Conservation (phyloP, 2,329 filamentous ascomycete genomes). For the Colletotrichum liaoningense region DNA sequence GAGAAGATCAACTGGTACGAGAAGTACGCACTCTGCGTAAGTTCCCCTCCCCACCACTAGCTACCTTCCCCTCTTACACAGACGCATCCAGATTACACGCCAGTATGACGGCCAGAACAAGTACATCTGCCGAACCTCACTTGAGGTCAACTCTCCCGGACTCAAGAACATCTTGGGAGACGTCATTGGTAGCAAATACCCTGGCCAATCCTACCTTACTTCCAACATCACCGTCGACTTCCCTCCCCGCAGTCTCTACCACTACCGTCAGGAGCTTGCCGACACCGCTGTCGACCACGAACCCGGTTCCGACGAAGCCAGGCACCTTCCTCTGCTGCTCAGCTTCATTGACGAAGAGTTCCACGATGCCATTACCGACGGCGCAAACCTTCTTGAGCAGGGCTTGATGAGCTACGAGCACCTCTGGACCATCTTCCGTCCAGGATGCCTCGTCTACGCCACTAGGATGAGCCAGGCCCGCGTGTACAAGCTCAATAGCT, state of each 20-base stretch:
- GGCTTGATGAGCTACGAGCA: constrained; percentile 64
- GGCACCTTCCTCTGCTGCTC: constrained; percentile 52
- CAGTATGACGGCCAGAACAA: constrained; percentile 38
- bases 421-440: constrained; percentile 64
- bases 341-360: constrained; percentile 62
- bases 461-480: constrained; percentile 51
- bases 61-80: not conserved
- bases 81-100: constrained; percentile 23
- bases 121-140: constrained; percentile 29
- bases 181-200: constrained; percentile 39
- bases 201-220: constrained; percentile 42
- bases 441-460: constrained; percentile 54
- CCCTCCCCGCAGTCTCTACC: constrained; percentile 41
- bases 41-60: not conserved
- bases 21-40: constrained; percentile 43
- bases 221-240: constrained; percentile 39
- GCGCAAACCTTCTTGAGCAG: constrained; percentile 62
- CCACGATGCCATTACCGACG: constrained; percentile 58
- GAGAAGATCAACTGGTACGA: constrained; percentile 45
- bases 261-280: constrained; percentile 42
- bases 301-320: constrained; percentile 39
- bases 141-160: constrained; percentile 40
- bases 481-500: constrained; percentile 50
- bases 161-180: constrained; percentile 39
- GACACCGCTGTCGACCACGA: constrained; percentile 36